Evolutionary conservation across 2,329 filamentous ascomycete species (phyloP).

Genomic region (Hypomyces perniciosus): DNA sequence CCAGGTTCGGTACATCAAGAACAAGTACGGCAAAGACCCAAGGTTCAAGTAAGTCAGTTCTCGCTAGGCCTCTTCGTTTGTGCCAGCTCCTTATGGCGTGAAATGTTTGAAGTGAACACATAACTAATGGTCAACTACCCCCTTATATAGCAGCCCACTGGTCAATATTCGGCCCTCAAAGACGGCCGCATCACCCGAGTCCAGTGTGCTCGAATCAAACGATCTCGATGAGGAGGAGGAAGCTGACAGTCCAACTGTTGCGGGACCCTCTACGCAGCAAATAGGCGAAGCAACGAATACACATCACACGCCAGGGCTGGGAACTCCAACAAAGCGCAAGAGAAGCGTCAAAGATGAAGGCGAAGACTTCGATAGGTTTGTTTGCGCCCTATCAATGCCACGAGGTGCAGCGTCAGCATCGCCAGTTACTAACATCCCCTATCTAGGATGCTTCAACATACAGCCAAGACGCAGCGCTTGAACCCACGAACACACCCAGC

Average conservation of each 20-base stretch:
- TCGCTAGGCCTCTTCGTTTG: not conserved
- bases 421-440: not conserved
- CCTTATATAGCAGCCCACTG: conserved; percentile 12
- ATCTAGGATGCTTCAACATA: not conserved
- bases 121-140: no score
- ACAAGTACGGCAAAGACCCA: conserved; percentile 36
- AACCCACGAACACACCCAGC: not conserved
- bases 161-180: conserved; percentile 12
- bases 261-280: not conserved
- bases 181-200: not conserved
- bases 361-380: not conserved
- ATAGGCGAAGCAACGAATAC: not conserved
- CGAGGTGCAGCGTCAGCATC: no score
- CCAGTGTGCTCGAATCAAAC: not conserved
- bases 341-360: not conserved
- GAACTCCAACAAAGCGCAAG: conserved; percentile 5
- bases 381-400: not conserved
- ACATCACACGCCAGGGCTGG: not conserved
- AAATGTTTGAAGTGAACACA: not conserved
- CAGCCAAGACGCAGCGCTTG: conserved; percentile 1
- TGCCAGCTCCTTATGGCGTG: not conserved
- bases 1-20: conserved; percentile 35
- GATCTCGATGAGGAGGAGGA: not conserved
- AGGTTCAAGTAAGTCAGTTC: conserved; percentile 29
- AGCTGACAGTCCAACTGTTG: not conserved